phyloP scores from a whole-genome alignment of 2,329 filamentous ascomycete genomes.

The Penicillium sp. region DNA sequence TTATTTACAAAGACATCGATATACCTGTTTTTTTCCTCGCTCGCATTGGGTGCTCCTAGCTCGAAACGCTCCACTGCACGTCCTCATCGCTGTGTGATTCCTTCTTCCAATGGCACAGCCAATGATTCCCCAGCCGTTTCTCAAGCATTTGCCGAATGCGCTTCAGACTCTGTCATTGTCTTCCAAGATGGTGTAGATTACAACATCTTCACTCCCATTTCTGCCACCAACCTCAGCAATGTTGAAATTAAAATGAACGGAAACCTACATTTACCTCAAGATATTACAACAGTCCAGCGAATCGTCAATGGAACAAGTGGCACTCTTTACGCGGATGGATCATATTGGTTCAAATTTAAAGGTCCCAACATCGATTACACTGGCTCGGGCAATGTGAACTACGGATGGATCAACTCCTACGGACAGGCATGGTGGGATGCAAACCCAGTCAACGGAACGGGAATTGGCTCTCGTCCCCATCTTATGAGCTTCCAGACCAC shows the following conservation, averaged over 20 bases:
- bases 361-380: constrained; percentile 25
- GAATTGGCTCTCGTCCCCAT: constrained; percentile 42
- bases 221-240: constrained; percentile 42
- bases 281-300: constrained; percentile 39
- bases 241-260: constrained; percentile 45
- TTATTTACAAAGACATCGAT: not conserved
- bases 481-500: constrained; percentile 41
- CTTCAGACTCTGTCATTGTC: constrained; percentile 31
- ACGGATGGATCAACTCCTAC: constrained; percentile 49
- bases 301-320: constrained; percentile 35
- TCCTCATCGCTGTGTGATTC: constrained; percentile 21
- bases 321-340: constrained; percentile 25
- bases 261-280: constrained; percentile 46
- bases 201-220: constrained; percentile 44
- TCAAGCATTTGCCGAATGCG: constrained; percentile 39
- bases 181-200: constrained; percentile 45
- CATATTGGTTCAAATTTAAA: constrained; percentile 41
- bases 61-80: constrained; percentile 4
- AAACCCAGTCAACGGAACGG: constrained; percentile 41
- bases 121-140: constrained; percentile 45
- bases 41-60: constrained; percentile 5
- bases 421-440: constrained; percentile 50
- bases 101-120: constrained; percentile 36
- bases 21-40: not conserved
- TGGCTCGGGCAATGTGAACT: constrained; percentile 36